phyloP scores from a whole-genome alignment of 1,284 basidiomycete species.

The Boletellus dicymbophilus region DNA sequence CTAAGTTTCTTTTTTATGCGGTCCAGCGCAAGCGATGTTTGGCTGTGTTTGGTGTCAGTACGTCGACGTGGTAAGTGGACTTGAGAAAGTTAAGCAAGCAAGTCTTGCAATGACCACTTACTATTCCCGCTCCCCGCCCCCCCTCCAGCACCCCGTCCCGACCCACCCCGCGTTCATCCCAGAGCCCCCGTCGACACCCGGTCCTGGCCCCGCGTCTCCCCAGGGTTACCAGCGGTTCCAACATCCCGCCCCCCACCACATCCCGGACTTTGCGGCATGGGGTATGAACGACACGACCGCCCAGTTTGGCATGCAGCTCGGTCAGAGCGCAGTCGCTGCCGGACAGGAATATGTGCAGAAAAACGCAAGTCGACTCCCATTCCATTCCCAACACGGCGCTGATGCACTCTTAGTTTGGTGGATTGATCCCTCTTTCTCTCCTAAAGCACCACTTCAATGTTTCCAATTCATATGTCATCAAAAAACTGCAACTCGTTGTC shows the following conservation, averaged over 20 bases:
- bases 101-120: slow-evolving; percentile 43
- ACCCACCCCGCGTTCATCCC: slow-evolving; percentile 90
- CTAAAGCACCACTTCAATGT: slow-evolving; percentile 98
- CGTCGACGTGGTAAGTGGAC: too few relatives aligned
- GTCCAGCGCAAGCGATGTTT: slow-evolving; percentile 17
- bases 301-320: slow-evolving; percentile 96
- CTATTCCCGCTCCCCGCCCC: slow-evolving; percentile 70
- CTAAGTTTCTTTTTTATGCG: slow-evolving; percentile 29
- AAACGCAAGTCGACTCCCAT: slow-evolving; percentile 65
- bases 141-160: slow-evolving; percentile 86
- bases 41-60: slow-evolving; percentile 22
- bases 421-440: slow-evolving; percentile 73
- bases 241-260: slow-evolving; percentile 39
- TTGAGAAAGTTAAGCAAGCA: too few relatives aligned
- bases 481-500: slow-evolving; percentile 87
- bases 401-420: slow-evolving; percentile 61
- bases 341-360: slow-evolving; percentile 96
- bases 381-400: not conserved
- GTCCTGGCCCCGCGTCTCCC: slow-evolving; percentile 47
- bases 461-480: slow-evolving; percentile 93
- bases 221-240: slow-evolving; percentile 74
- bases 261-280: slow-evolving; percentile 70
- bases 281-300: slow-evolving; percentile 93
- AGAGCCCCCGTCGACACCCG: slow-evolving; percentile 83
- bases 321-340: slow-evolving; percentile 88